phyloP scores from a whole-genome alignment of 2,329 filamentous ascomycete genomes.

The Colletotrichum sp. region DNA sequence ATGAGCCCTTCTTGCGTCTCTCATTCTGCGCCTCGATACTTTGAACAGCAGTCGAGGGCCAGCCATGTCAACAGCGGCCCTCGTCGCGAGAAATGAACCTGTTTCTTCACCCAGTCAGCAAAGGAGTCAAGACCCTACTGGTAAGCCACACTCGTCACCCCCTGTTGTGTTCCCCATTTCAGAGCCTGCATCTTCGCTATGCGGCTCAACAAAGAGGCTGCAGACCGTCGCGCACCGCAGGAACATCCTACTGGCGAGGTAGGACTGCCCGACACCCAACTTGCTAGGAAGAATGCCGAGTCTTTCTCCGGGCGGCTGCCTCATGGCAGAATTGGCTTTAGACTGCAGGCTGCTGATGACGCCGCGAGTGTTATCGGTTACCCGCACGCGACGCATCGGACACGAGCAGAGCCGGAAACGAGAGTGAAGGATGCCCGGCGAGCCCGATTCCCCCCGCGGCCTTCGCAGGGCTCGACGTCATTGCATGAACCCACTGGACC shows the following conservation, averaged over 20 bases:
- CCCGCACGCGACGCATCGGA: not conserved
- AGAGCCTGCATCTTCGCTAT: not conserved
- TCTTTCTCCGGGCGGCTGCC: not conserved
- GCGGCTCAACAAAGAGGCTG: not conserved
- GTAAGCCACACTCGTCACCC: not conserved
- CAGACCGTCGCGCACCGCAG: not conserved
- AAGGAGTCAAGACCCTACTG: not conserved
- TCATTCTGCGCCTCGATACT: rapidly evolving
- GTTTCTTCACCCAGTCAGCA: not conserved
- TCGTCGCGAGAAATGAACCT: not conserved
- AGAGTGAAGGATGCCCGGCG: not conserved
- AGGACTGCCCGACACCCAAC: not conserved
- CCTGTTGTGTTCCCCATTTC: not conserved
- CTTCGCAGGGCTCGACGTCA: not conserved
- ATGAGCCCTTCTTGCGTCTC: not conserved
- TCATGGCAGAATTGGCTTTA: not conserved
- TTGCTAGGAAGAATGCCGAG: not conserved
- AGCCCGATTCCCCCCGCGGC: not conserved
- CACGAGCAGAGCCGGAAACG: not conserved
- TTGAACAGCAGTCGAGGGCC: not conserved
- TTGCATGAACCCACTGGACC: not conserved
- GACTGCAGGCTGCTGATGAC: not conserved
- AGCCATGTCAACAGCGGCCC: not conserved
- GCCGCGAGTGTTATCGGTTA: not conserved
- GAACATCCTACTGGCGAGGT: not conserved